Evolutionary conservation across 2,329 filamentous ascomycete genomes (phyloP), one percentile per base, ranked within the genome.

Genomic region (Phoma sp.): DNA sequence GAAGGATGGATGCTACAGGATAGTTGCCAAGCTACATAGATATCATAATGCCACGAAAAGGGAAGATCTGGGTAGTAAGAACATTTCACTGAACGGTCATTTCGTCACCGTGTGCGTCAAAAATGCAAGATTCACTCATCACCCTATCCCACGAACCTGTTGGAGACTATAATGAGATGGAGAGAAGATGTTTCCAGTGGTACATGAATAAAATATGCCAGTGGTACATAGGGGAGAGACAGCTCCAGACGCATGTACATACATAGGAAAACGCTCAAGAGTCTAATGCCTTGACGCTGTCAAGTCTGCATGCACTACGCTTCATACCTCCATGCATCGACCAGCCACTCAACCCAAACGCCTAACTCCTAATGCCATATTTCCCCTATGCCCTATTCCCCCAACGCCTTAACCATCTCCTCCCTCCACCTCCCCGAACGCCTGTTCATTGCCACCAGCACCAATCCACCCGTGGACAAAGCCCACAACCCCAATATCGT

Each of bases 341-440:
- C 38, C 38, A 27, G 10, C 38, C 38, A 24, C 38, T 40, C 38
- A 40, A 40, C 38, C 38, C 38, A 40, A 40, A 40, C 38, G 38
- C 38, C 38, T 27, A 40, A 40, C 22, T 40, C 38, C 38, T 24
- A 40, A 40, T 40, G 38, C 38, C 38, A 40, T 40, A 40, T 40
- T 40, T 40, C 38, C 38, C 38, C 38, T 40, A 43, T 24, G 23
- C 22, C 47, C 39, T 45, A 27, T 52, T 43, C 35, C 3, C 60
- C 64, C 44, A 66, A 40, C 33, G 42, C 61, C 36, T 58, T 51
- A 9, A 89, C 84, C 85, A 91, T 88, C 24, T 73, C 71, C 43
- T 76, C 76, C 65, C 89, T 82, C 89, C 89, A 91, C 63, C 77
- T 78, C n/a, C 80, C 77, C 0, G 85, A 85, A 62, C 82, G 87